Evolutionary conservation across 2,329 filamentous ascomycete species (phyloP).

Genomic region (Talaromyces sp.): DNA sequence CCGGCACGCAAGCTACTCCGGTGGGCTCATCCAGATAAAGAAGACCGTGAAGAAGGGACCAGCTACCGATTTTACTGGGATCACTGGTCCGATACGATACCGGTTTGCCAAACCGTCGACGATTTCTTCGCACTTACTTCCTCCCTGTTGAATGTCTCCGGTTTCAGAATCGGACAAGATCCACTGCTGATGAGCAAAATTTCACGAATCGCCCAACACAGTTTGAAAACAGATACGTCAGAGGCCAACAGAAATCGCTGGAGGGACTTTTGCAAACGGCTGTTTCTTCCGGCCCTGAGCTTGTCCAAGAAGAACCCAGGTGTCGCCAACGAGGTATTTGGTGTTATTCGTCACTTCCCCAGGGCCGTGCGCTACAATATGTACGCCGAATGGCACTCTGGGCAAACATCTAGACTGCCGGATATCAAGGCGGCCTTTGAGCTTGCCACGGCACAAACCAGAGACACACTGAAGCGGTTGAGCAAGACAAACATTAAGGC

Average conservation of each 20-base stretch:
- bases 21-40: constrained; percentile 79
- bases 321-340: constrained; percentile 80
- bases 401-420: constrained; percentile 69
- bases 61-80: constrained; percentile 95
- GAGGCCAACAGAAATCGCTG: constrained; percentile 69
- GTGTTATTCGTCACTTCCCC: constrained; percentile 73
- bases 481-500: constrained; percentile 79
- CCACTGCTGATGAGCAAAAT: constrained; percentile 73
- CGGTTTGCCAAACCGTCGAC: constrained; percentile 82
- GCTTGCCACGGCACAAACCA: constrained; percentile 71
- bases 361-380: constrained; percentile 75
- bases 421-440: constrained; percentile 76
- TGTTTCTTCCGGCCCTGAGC: constrained; percentile 84
- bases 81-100: constrained; percentile 92
- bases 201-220: constrained; percentile 76
- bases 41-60: constrained; percentile 67
- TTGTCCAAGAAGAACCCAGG: constrained; percentile 80
- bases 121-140: constrained; percentile 85
- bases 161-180: constrained; percentile 85
- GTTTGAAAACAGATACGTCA: constrained; percentile 65
- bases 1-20: constrained; percentile 64
- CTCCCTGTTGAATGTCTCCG: constrained; percentile 78
- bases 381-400: constrained; percentile 89
- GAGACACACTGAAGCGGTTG: constrained; percentile 81
- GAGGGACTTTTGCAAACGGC: constrained; percentile 75